phyloP scores from a whole-genome alignment of 352 stramenopile genomes.

The Peronospora farinosa region DNA sequence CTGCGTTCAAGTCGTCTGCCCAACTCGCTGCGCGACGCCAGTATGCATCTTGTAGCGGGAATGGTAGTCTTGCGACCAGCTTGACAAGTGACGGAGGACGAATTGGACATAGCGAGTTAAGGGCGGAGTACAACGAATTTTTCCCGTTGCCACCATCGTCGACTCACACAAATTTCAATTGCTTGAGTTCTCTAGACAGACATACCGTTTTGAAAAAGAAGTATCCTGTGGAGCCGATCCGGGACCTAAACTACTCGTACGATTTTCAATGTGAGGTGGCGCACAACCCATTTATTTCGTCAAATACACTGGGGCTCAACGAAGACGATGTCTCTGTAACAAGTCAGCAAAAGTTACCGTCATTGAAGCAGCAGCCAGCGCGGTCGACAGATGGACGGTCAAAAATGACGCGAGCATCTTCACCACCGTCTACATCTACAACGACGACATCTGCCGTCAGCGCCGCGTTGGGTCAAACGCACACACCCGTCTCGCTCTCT shows the following conservation, averaged over 20 bases:
- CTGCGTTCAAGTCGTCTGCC: constrained; percentile 54
- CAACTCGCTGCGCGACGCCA: constrained; percentile 23
- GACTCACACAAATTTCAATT: constrained; percentile 18
- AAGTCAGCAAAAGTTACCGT: constrained; percentile 1
- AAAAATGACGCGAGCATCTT: not conserved
- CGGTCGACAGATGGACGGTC: not conserved
- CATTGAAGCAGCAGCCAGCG: constrained; percentile 2
- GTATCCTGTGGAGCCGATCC: constrained; percentile 30
- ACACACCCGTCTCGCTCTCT: not conserved
- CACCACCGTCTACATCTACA: not conserved
- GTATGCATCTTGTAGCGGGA: constrained; percentile 7
- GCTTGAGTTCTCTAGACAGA: constrained; percentile 19
- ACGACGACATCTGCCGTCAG: not conserved
- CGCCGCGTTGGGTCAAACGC: not conserved
- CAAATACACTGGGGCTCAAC: constrained; percentile 9
- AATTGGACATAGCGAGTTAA: constrained; percentile 22
- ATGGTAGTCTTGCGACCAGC: constrained; percentile 19
- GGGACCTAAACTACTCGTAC: constrained; percentile 62
- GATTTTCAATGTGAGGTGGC: constrained; percentile 51
- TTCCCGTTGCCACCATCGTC: constrained; percentile 26
- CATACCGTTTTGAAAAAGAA: constrained; percentile 10
- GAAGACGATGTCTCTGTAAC: not conserved
- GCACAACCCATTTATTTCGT: constrained; percentile 50
- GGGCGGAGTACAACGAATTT: constrained; percentile 22
- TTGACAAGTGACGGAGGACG: constrained; percentile 22